Base-by-base conservation (phyloP, 345 rosid genomes). In the Pugionium dolabratum region DNA sequence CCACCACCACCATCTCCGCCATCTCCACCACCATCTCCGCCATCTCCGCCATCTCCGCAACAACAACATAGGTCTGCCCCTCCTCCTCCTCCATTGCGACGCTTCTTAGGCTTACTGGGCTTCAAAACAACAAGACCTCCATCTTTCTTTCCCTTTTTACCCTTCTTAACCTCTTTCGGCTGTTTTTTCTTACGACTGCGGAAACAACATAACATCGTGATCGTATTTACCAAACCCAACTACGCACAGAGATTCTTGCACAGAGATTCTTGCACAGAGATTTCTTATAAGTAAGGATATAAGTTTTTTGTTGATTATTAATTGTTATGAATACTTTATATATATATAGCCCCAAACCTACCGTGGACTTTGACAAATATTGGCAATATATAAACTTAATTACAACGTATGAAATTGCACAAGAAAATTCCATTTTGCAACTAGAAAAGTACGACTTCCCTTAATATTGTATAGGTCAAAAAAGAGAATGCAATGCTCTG, bases 121-220 rank as follows among this genome's bases (percentile, higher is more conserved):
- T 68, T 68, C 48, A 46, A 10, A 47, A 47, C 54, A 64, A 64
- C 60, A 64, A 64, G 31, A 7, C 43, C 70, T 65, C 70, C 71
- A 69, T 69, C 66, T 51, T 68, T 68, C 50, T 68, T 59, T 59
- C 53, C 66, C 25, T 59, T 67, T 58, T 59, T 59, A 41, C 37
- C 66, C 39, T 27, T 69, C 52, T 51, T 70, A 44, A 5, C 54
- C 52, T 60, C 62, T 54, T 7, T 36, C 3, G 35, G 50, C 36
- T 70, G 54, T 40, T 70, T 62, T 57, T 70, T 62, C 43, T 54
- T 53, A 36, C 34, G 49, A 2, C 61, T 29, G 41, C 51, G n/a
- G 30, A 41, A 62, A 36, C 69, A 70, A 62, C 75, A 53, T 9
- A 70, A 54, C 4, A 70, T 70, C 7, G 66, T 69, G 66, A 53